These are phyloP conservation scores for Mesembryanthemum crystallinum DNA, from an alignment of 148 eudicot genomes.

Conservation along the genomic window DNA sequence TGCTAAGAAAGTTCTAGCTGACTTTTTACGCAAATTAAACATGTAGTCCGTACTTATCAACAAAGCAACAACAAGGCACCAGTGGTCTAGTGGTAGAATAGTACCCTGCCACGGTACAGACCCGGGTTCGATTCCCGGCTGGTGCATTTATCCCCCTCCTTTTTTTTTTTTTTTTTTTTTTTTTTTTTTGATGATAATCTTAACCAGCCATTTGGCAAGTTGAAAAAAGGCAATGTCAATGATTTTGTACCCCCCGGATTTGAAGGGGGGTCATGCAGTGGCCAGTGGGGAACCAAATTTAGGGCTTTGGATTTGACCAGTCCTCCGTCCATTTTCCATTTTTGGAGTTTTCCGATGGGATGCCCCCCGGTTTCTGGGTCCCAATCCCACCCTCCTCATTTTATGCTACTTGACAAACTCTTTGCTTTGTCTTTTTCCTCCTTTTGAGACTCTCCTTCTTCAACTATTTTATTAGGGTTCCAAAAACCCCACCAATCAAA, in stretches of 20 bases:
- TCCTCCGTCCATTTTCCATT: background rate
- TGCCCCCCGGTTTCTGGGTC: background rate
- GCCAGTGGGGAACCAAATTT: background rate
- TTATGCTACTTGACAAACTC: background rate
- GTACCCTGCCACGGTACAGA: constrained; percentile 51
- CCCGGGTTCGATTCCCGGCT: constrained; percentile 53
- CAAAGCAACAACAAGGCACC: constrained; percentile 19
- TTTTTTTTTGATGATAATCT: background rate
- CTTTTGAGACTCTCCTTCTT: background rate
- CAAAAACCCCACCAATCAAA: no score
- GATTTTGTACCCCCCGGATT: background rate
- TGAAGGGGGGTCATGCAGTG: background rate
- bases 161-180: background rate
- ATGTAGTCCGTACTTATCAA: no score
- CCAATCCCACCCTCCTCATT: background rate
- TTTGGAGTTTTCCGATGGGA: background rate
- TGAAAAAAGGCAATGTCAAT: background rate
- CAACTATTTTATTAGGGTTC: no score
- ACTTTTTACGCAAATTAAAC: no score
- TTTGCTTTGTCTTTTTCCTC: background rate
- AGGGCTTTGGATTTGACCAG: constrained; percentile 1
- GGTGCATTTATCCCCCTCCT: constrained; percentile 27
- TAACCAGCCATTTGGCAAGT: constrained; percentile 8
- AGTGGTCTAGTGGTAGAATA: constrained; percentile 54
- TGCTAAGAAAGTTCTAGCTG: no score